phyloP scores from a whole-genome alignment of 345 rosid genomes.

The Alliaria petiolata region DNA sequence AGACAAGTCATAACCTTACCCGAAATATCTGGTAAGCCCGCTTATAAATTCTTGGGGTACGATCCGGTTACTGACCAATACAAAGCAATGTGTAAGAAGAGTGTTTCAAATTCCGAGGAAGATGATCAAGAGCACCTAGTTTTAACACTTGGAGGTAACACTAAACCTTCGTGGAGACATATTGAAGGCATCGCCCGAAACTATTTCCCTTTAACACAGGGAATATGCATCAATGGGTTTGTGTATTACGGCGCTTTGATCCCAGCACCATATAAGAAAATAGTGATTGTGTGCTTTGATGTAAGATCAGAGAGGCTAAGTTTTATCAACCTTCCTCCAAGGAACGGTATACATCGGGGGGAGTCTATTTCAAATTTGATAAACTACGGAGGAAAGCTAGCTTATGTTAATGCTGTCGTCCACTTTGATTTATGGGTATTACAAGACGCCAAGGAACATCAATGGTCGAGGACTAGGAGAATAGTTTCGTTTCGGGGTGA shows the following conservation, averaged over 20 bases:
- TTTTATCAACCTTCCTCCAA: background rate
- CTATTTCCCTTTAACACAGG: background rate
- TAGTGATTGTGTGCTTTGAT: background rate
- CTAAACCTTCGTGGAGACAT: background rate
- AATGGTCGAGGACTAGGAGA: background rate
- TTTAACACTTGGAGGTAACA: background rate
- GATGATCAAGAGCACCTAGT: conserved; percentile 1
- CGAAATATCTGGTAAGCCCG: background rate
- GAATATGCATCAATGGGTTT: background rate
- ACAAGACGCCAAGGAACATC: background rate
- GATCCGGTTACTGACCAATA: conserved; percentile 1
- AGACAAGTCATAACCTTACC: background rate
- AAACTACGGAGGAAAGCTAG: conserved; percentile 2
- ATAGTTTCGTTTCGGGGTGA: background rate
- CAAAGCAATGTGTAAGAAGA: background rate
- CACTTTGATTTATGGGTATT: conserved; percentile 4
- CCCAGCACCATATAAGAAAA: background rate
- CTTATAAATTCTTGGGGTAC: background rate
- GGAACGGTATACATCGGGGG: too few species aligned
- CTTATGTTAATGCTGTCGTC: background rate
- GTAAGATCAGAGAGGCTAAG: conserved; percentile 3
- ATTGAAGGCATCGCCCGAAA: background rate
- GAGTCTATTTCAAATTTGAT: background rate
- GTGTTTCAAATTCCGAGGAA: background rate
- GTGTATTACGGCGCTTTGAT: background rate